A percentile compares a stretch with the other conserved stretches of the same genome.
phyloP scores from a whole-genome alignment of 2,329 filamentous ascomycete genomes.

The Microascus cirrosus region DNA sequence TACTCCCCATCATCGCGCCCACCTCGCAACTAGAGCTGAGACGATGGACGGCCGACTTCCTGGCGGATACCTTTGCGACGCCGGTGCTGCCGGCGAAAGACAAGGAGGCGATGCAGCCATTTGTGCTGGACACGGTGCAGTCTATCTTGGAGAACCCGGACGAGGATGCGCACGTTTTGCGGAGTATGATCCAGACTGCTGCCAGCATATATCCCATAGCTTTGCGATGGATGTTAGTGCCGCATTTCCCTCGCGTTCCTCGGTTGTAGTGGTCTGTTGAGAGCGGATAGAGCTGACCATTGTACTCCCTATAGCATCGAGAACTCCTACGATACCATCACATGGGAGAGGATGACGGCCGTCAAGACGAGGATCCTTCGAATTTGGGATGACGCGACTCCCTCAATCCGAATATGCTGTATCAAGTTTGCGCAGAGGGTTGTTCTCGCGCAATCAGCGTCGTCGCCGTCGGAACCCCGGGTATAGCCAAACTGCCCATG shows the following conservation, averaged over 20 bases:
- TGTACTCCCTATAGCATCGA: conserved; percentile 52
- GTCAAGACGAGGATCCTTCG: conserved; percentile 85
- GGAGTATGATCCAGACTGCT: conserved; percentile 76
- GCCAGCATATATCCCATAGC: conserved; percentile 90
- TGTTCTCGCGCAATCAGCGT: conserved; percentile 83
- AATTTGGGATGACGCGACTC: conserved; percentile 71
- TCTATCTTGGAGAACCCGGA: conserved; percentile 58
- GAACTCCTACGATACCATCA: conserved; percentile 67
- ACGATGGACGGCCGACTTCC: conserved; percentile 92
- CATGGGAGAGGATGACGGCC: conserved; percentile 78
- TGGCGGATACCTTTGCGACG: conserved; percentile 91
- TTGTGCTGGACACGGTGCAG: conserved; percentile 67
- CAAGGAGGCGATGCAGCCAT: conserved; percentile 70
- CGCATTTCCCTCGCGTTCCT: not conserved
- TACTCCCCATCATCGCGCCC: conserved; percentile 81
- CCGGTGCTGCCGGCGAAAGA: conserved; percentile 67
- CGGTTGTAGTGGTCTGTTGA: not conserved
- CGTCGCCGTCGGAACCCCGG: conserved; percentile 68
- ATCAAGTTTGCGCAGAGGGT: conserved; percentile 96
- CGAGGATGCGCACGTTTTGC: conserved; percentile 71
- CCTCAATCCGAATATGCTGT: conserved; percentile 80
- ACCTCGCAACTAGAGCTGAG: conserved; percentile 66
- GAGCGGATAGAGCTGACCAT: not conserved
- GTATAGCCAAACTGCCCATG: conserved; percentile 37
- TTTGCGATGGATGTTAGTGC: conserved; percentile 85